Percentiles rank a stretch among this genome's conserved stretches.
Conservation (phyloP, 495 filamentous ascomycete species). For the Hyaloscypha hepaticicola region DNA sequence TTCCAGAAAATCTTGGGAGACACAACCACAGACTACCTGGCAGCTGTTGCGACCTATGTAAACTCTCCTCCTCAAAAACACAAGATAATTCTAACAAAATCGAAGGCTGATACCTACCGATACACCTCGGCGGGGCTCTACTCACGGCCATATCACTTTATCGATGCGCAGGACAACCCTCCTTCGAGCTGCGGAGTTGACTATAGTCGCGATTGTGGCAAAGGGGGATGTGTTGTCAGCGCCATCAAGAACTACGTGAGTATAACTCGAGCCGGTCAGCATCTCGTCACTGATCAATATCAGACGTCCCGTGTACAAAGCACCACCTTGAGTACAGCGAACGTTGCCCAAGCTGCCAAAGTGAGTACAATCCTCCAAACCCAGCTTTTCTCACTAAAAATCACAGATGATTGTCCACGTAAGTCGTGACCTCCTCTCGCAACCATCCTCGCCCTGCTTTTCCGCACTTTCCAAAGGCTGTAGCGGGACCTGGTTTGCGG, state of each 20-base stretch:
- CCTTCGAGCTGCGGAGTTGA: slow-evolving; percentile 57
- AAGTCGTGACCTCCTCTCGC: slow-evolving; percentile 14
- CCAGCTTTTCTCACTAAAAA: not conserved
- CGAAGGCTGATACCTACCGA: slow-evolving; percentile 46
- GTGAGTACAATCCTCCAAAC: not conserved
- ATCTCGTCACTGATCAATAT: not conserved
- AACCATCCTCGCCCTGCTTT: not conserved
- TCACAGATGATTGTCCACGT: slow-evolving; percentile 30
- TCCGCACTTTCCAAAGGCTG: not conserved
- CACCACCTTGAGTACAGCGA: slow-evolving; percentile 14
- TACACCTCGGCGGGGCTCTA: slow-evolving; percentile 52
- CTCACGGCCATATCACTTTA: slow-evolving; percentile 56
- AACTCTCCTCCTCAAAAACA: slow-evolving; percentile 8
- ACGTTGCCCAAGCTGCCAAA: slow-evolving; percentile 22
- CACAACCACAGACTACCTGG: slow-evolving; percentile 45
- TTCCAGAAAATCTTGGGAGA: slow-evolving; percentile 42
- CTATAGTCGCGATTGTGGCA: slow-evolving; percentile 56
- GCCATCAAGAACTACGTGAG: slow-evolving; percentile 62
- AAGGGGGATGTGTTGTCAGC: slow-evolving; percentile 55
- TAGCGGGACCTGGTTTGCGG: slow-evolving; percentile 10
- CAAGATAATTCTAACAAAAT: not conserved
- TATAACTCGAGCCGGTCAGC: not conserved
- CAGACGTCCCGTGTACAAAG: slow-evolving; percentile 20
- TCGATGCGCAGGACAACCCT: slow-evolving; percentile 65
- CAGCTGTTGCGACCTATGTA: slow-evolving; percentile 51